Evolutionary conservation across 306 rosid species (phyloP).

Genomic region (Begonia masoniana): DNA sequence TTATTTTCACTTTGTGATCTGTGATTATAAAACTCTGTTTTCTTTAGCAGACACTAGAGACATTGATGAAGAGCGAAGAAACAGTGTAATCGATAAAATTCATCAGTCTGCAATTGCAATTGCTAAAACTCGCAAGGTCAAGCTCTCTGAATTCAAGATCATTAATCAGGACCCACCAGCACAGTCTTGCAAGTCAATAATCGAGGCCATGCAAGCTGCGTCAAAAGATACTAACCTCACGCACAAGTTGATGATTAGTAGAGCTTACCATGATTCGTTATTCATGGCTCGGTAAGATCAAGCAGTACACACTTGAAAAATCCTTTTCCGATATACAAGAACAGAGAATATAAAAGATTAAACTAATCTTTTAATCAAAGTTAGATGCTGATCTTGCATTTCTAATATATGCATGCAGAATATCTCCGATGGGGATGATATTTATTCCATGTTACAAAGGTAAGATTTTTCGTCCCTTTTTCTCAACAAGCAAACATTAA

Average conservation of each 20-base stretch:
- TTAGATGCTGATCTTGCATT: constrained; percentile 10
- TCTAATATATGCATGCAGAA: constrained; percentile 32
- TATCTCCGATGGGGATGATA: constrained; percentile 91
- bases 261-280: constrained; percentile 92
- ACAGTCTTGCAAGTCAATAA: constrained; percentile 47
- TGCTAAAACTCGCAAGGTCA: constrained; percentile 52
- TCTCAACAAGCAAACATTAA: neutral
- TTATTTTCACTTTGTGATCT: neutral
- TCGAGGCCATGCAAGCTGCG: constrained; percentile 64
- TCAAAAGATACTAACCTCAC: constrained; percentile 62
- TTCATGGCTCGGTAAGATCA: constrained; percentile 78
- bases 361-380: constrained; percentile 1
- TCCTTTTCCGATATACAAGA: too few species aligned
- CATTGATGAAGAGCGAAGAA: constrained; percentile 75
- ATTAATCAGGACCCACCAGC: constrained; percentile 95
- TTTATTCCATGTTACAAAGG: constrained; percentile 98
- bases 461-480: constrained; percentile 11
- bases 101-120: constrained; percentile 56
- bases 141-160: constrained; percentile 57
- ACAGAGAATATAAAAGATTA: too few species aligned
- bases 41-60: constrained; percentile 66
- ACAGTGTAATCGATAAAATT: constrained; percentile 61
- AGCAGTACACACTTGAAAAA: neutral
- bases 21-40: constrained; percentile 1
- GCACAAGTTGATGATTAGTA: constrained; percentile 80